phyloP scores from a whole-genome alignment of 306 rosid species.

The Ormosia emarginata region DNA sequence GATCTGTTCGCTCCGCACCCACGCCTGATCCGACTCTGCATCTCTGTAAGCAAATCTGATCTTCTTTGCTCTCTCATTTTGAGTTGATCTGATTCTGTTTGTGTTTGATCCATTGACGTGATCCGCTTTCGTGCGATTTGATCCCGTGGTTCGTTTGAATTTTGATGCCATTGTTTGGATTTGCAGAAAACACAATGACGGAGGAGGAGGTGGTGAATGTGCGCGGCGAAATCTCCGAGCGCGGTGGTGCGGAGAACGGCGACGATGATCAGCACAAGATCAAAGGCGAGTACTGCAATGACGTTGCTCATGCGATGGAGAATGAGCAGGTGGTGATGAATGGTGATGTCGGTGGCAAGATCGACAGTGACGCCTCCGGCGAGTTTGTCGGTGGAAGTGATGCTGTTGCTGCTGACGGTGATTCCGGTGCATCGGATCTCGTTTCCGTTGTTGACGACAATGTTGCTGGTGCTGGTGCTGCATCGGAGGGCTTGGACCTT shows the following conservation, averaged over 20 bases:
- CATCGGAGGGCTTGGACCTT: background rate
- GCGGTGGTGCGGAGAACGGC: background rate
- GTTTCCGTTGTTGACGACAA: conserved; percentile 1
- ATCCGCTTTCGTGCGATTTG: background rate
- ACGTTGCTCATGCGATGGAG: background rate
- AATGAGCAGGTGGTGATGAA: background rate
- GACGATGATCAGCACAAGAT: conserved; percentile 30
- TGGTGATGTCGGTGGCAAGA: conserved; percentile 16
- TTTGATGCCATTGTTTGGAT: background rate
- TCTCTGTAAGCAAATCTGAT: conserved; percentile 22
- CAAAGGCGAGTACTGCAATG: conserved; percentile 14
- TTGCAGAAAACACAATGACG: conserved; percentile 43
- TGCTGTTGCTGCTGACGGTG: conserved; percentile 13
- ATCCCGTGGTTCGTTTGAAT: background rate
- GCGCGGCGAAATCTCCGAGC: conserved; percentile 30
- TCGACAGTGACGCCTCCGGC: conserved; percentile 34
- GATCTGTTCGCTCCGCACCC: conserved; percentile 18
- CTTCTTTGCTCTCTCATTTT: background rate
- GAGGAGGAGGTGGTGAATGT: conserved; percentile 54
- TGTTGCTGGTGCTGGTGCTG: background rate
- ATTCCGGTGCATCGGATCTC: conserved; percentile 43
- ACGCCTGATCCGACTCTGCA: conserved; percentile 18
- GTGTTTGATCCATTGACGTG: background rate
- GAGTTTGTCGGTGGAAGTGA: conserved; percentile 36
- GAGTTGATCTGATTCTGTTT: background rate